Conservation (phyloP, 1,139 yeast species). For the Diutina mesorugosa region DNA sequence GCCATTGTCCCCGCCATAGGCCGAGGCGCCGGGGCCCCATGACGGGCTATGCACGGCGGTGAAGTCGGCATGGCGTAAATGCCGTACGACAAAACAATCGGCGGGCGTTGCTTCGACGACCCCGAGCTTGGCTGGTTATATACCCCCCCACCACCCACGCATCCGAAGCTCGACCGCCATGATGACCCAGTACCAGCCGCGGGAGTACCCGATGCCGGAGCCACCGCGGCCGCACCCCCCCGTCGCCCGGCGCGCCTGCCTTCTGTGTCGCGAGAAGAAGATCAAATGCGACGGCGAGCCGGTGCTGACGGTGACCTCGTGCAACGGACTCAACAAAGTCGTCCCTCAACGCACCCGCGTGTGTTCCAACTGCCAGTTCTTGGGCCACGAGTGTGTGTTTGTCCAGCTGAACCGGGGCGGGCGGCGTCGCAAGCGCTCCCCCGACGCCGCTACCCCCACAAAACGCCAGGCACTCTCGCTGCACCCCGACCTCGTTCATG, state of each 20-base stretch:
- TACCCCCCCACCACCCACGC: neutral
- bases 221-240: constrained; percentile 7
- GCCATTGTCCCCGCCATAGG: neutral
- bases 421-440: constrained; percentile 24
- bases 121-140: neutral
- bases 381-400: constrained; percentile 41
- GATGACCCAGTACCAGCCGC: neutral
- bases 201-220: neutral
- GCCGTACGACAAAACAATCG: neutral
- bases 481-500: neutral
- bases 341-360: constrained; percentile 6
- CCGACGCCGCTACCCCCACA: neutral
- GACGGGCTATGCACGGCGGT: neutral
- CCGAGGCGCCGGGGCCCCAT: neutral
- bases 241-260: constrained; percentile 50
- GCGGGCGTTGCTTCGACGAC: neutral
- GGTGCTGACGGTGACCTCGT: constrained; percentile 10
- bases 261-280: constrained; percentile 50
- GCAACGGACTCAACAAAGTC: constrained; percentile 5
- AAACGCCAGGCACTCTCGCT: neutral
- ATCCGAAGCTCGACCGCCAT: neutral
- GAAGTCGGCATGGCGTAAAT: neutral
- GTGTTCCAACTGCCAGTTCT: constrained; percentile 40
- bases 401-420: constrained; percentile 52
- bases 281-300: constrained; percentile 51